These are phyloP conservation scores for Penicillium sp. DNA, from an alignment of 2,329 filamentous ascomycete species.

Conservation along the genomic window DNA sequence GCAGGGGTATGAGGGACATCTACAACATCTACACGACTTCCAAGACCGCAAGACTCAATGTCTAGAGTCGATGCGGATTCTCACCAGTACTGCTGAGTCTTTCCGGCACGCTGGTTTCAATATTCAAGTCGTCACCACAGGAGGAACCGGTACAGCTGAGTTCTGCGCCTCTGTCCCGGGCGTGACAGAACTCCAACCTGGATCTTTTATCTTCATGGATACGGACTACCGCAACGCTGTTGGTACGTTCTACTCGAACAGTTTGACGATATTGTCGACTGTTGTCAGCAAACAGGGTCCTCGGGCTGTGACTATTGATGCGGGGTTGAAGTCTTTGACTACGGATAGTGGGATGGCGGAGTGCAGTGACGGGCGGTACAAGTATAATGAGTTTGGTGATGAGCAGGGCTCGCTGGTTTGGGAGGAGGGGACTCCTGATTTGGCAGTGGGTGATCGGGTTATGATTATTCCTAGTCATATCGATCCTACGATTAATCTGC, in stretches of 20 bases:
- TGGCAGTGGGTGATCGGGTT: constrained; percentile 55
- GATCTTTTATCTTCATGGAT: constrained; percentile 64
- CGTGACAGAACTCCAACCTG: constrained; percentile 61
- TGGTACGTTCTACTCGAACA: constrained; percentile 57
- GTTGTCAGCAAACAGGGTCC: constrained; percentile 57
- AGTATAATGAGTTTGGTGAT: constrained; percentile 55
- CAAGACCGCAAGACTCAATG: constrained; percentile 53
- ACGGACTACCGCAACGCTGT: constrained; percentile 62
- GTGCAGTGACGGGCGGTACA: constrained; percentile 53
- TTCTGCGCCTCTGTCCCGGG: constrained; percentile 59
- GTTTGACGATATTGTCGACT: constrained; percentile 56
- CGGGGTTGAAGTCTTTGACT: constrained; percentile 58
- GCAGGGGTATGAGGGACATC: constrained; percentile 61
- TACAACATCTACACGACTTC: constrained; percentile 57
- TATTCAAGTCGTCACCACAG: constrained; percentile 59
- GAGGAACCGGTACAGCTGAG: constrained; percentile 60
- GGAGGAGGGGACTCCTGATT: constrained; percentile 48
- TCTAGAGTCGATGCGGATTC: constrained; percentile 53
- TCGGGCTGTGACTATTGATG: constrained; percentile 56
- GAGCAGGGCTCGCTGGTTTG: constrained; percentile 58
- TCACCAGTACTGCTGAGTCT: constrained; percentile 52
- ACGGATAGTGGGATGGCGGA: constrained; percentile 60
- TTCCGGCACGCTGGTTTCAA: constrained; percentile 51
- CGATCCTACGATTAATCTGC: constrained; percentile 61
- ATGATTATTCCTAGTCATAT: constrained; percentile 63